phyloP scores from a whole-genome alignment of 23 red algal genomes.

The Gracilaria gracilis region DNA sequence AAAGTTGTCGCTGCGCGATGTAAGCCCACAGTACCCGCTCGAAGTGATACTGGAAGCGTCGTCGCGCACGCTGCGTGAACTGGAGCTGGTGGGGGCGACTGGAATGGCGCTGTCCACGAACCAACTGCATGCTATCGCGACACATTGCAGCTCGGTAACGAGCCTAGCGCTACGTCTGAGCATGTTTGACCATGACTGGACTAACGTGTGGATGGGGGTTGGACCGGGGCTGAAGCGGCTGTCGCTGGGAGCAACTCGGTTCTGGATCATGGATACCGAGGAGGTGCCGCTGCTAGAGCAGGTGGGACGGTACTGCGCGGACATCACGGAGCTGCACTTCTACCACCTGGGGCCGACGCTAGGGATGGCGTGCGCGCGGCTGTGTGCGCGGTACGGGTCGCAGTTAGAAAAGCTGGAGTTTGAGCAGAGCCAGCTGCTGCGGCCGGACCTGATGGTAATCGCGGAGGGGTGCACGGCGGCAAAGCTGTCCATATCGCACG shows the following conservation, averaged over 20 bases:
- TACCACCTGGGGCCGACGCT: slow-evolving; percentile 59
- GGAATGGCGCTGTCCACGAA: slow-evolving; percentile 51
- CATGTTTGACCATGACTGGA: slow-evolving; percentile 69
- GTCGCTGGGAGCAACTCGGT: slow-evolving; percentile 54
- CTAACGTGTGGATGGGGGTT: slow-evolving; percentile 55
- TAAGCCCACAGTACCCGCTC: slow-evolving; percentile 43
- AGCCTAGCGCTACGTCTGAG: slow-evolving; percentile 49
- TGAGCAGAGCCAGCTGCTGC: slow-evolving; percentile 57
- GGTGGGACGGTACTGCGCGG: slow-evolving; percentile 58
- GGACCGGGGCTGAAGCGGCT: slow-evolving; percentile 50
- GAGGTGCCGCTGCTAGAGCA: slow-evolving; percentile 48
- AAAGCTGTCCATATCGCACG: slow-evolving; percentile 45
- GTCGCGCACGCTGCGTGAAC: slow-evolving; percentile 42
- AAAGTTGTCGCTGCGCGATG: slow-evolving; percentile 59
- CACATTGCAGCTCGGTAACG: slow-evolving; percentile 46
- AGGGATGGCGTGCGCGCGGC: slow-evolving; percentile 46
- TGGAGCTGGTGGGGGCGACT: slow-evolving; percentile 52
- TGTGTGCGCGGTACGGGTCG: slow-evolving; percentile 43
- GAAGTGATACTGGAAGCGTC: slow-evolving; percentile 37
- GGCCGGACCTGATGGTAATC: slow-evolving; percentile 40
- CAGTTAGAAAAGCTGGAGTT: slow-evolving; percentile 44
- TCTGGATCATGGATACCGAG: slow-evolving; percentile 64
- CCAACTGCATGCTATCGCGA: slow-evolving; percentile 44
- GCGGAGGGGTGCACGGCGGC: slow-evolving; percentile 20
- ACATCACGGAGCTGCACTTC: slow-evolving; percentile 48